A percentile compares a stretch with the other conserved stretches of the same genome.
These are phyloP conservation scores for Stereum hirsutum DNA, from an alignment of 1,284 basidiomycete genomes.

Conservation along the genomic window DNA sequence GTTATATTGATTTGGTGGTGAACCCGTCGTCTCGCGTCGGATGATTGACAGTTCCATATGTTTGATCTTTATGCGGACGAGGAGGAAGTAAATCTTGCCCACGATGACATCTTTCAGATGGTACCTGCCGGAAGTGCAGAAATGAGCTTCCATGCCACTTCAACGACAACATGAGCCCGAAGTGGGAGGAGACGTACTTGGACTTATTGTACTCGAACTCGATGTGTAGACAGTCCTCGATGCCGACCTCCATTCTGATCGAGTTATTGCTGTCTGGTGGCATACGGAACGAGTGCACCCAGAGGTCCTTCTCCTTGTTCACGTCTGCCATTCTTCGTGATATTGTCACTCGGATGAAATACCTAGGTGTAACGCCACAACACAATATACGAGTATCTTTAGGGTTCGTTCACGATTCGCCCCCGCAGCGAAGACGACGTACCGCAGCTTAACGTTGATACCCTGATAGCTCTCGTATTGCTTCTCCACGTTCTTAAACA, in stretches of 20 bases:
- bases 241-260: constrained; percentile 99
- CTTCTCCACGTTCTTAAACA: constrained; percentile 99
- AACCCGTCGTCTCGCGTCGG: constrained; percentile 91
- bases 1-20: constrained; percentile 97
- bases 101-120: constrained; percentile 99
- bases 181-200: constrained; percentile 50
- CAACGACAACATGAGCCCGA: background rate
- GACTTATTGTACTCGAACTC: constrained; percentile 99
- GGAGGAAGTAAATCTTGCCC: constrained; percentile 97
- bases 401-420: constrained; percentile 1
- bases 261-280: constrained; percentile 96
- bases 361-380: too few species aligned
- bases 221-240: constrained; percentile 97
- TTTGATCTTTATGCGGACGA: constrained; percentile 99
- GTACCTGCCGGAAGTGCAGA: constrained; percentile 66
- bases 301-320: constrained; percentile 86
- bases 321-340: constrained; percentile 90
- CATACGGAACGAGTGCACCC: constrained; percentile 99
- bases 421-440: constrained; percentile 17
- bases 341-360: constrained; percentile 90
- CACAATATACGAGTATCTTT: too few species aligned
- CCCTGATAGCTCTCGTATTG: constrained; percentile 97
- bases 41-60: constrained; percentile 99
- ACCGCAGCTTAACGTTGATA: constrained; percentile 97
- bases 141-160: background rate